A percentile compares a stretch with the other conserved stretches of the same genome.
Conservation (phyloP, 176 grass and related monocot species). For the Carex pumila region DNA sequence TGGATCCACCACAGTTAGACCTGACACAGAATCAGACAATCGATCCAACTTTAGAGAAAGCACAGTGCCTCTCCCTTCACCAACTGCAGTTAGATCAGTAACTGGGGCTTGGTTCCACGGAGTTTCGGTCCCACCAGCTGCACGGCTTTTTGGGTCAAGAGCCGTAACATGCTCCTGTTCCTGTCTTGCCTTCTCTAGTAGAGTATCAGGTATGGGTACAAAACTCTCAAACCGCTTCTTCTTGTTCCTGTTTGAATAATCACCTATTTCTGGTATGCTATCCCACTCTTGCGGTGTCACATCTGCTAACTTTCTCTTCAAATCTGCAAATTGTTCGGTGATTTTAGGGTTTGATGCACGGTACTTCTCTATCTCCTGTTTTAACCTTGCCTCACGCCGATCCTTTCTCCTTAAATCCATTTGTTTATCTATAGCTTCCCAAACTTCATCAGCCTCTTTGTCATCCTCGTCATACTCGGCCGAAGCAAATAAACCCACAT, state of each 20-base stretch:
- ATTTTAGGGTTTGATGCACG: conserved; percentile 95
- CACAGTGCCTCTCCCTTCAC: conserved; percentile 86
- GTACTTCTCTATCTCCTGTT: conserved; percentile 96
- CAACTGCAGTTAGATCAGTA: conserved; percentile 78
- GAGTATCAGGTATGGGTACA: conserved; percentile 67
- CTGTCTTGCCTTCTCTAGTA: conserved; percentile 92
- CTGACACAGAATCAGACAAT: conserved; percentile 80
- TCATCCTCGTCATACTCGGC: conserved; percentile 91
- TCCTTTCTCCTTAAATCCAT: conserved; percentile 91
- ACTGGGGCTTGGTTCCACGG: conserved; percentile 79
- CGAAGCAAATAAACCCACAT: conserved; percentile 81
- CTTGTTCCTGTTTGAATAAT: conserved; percentile 85
- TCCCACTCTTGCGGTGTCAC: conserved; percentile 70
- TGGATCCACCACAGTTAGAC: conserved; percentile 86
- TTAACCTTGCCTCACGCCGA: conserved; percentile 74
- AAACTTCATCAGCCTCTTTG: conserved; percentile 83
- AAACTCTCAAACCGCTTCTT: conserved; percentile 96
- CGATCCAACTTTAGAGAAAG: conserved; percentile 84
- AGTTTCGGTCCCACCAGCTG: conserved; percentile 63
- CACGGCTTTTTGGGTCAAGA: conserved; percentile 74
- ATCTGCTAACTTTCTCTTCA: conserved; percentile 67
- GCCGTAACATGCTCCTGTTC: conserved; percentile 93
- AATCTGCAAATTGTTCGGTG: conserved; percentile 83
- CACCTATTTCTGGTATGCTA: conserved; percentile 88
- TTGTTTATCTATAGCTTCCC: conserved; percentile 79